Percentiles rank a stretch among this genome's conserved stretches.
phyloP scores from a whole-genome alignment of 192 early-diverging fungal species.

The Funneliformis mosseae region DNA sequence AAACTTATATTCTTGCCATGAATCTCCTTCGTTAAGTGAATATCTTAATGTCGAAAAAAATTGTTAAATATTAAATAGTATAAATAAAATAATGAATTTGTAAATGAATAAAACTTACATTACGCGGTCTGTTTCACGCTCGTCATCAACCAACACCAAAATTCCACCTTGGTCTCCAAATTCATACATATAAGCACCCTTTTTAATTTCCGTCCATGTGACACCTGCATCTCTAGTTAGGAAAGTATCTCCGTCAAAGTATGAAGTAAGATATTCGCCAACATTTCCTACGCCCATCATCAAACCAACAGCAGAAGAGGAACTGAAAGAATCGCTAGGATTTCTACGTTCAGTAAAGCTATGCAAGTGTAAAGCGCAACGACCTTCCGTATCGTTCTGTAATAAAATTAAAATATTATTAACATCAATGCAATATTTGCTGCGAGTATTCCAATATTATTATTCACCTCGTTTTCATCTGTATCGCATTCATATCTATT shows the following conservation, averaged over 20 bases:
- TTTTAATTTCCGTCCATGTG: constrained; percentile 79
- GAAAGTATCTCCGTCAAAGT: constrained; percentile 80
- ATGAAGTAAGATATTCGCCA: constrained; percentile 62
- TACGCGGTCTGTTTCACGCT: constrained; percentile 59
- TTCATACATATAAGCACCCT: constrained; percentile 89
- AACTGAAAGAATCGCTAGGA: constrained; percentile 77
- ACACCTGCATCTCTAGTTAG: constrained; percentile 86
- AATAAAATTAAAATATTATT: constrained; percentile 5
- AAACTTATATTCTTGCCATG: constrained; percentile 62
- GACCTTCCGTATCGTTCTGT: not conserved
- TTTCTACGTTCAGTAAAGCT: constrained; percentile 85
- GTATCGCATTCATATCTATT: not conserved
- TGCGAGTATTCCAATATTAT: too few species aligned
- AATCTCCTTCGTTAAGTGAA: constrained; percentile 68
- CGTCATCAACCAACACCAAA: constrained; percentile 84
- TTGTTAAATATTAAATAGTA: not conserved
- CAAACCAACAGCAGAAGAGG: constrained; percentile 79
- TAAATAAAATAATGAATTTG: not conserved
- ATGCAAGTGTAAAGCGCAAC: constrained; percentile 80
- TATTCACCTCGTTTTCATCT: too few species aligned
- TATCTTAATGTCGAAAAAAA: constrained; percentile 34
- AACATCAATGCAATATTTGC: not conserved
- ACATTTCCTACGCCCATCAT: constrained; percentile 95
- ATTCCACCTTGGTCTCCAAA: constrained; percentile 93
- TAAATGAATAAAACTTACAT: constrained; percentile 1